phyloP scores from a whole-genome alignment of 257 asterid genomes.

The Pogostemon cablin region DNA sequence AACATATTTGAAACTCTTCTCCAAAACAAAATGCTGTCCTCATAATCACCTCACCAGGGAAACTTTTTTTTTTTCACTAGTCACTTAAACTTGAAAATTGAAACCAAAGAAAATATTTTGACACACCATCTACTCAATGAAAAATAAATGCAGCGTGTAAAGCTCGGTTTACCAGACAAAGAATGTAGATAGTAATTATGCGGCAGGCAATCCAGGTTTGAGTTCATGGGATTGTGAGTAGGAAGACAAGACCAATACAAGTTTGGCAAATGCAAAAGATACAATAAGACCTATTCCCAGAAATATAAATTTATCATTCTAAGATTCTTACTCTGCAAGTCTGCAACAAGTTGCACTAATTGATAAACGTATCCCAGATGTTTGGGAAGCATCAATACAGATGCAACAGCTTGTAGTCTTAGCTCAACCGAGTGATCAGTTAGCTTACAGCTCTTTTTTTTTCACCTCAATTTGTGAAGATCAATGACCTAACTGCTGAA shows the following conservation, averaged over 20 bases:
- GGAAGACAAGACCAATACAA: neutral
- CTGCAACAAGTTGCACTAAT: neutral
- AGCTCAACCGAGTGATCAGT: conserved; percentile 2
- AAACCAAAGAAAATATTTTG: conserved; percentile 9
- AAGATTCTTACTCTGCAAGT: conserved; percentile 6
- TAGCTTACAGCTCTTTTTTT: neutral
- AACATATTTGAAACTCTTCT: neutral
- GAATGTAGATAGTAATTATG: neutral
- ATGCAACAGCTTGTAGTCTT: neutral
- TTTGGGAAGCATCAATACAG: neutral
- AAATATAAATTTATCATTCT: neutral
- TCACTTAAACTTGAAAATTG: conserved; percentile 6
- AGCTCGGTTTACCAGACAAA: conserved; percentile 4
- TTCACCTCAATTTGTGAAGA: conserved; percentile 16
- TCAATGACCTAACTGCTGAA: conserved; percentile 5
- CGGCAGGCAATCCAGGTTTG: neutral
- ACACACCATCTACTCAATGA: neutral
- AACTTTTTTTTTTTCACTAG: conserved; percentile 2
- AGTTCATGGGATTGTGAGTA: neutral
- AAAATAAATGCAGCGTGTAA: neutral
- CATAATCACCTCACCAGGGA: conserved; percentile 10
- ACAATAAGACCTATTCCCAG: neutral
- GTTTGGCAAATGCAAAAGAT: neutral
- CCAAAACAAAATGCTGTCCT: neutral
- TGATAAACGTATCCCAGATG: neutral